Evolutionary conservation across 2,329 filamentous ascomycete species (phyloP).

Genomic region (Nemania abortiva): DNA sequence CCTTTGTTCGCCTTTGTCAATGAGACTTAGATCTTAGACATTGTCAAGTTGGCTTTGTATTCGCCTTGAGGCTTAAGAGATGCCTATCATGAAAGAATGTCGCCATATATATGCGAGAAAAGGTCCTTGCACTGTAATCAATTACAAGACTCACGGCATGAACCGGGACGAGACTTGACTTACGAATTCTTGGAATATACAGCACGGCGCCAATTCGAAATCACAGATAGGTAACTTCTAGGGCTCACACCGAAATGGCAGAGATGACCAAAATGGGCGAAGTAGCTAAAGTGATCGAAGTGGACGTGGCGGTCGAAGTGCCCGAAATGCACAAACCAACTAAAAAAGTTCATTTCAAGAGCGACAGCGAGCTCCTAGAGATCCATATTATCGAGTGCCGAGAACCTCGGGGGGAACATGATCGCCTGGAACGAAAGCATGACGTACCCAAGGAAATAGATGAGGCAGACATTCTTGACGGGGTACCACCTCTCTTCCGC

Average conservation of each 20-base stretch:
- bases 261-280: too few relatives aligned
- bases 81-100: background rate
- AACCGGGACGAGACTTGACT: background rate
- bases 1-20: background rate
- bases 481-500: constrained; percentile 32
- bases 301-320: too few relatives aligned
- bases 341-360: constrained; percentile 24
- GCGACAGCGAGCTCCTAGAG: constrained; percentile 17
- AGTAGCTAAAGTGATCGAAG: too few relatives aligned
- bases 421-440: background rate
- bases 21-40: background rate
- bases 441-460: background rate
- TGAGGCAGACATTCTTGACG: background rate
- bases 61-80: background rate
- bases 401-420: background rate
- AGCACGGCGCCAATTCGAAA: background rate
- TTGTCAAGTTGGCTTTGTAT: background rate
- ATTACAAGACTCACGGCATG: background rate
- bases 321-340: background rate
- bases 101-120: constrained; percentile 4
- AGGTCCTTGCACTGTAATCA: background rate
- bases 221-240: background rate
- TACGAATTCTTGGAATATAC: background rate
- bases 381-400: constrained; percentile 1
- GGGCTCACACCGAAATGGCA: background rate